Percentiles rank a stretch among this genome's conserved stretches.
Evolutionary conservation across 768 basidiomycete genomes (phyloP).

Genomic region (Suillus sp.): DNA sequence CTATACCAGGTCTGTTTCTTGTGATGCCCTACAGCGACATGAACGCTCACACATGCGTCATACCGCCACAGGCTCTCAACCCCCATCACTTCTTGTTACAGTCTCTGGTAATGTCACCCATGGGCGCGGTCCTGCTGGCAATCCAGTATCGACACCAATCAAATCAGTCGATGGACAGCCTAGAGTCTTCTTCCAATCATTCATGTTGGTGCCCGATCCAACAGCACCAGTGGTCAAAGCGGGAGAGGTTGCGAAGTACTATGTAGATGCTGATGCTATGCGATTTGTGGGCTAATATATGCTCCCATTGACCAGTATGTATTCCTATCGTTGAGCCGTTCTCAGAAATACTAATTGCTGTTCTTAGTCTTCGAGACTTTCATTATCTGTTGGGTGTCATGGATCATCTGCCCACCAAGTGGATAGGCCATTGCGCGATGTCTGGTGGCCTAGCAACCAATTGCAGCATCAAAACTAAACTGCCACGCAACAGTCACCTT

Average conservation of each 20-base stretch:
- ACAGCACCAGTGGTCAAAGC: conserved; percentile 61
- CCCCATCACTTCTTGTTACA: conserved; percentile 76
- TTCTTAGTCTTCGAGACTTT: conserved; percentile 7
- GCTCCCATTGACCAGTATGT: background rate
- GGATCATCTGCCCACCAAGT: background rate
- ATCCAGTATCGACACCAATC: conserved; percentile 50
- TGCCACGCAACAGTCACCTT: background rate
- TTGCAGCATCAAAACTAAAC: background rate
- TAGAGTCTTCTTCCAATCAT: conserved; percentile 85
- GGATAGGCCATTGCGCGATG: background rate
- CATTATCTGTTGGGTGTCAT: background rate
- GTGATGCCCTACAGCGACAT: background rate
- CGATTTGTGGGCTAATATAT: conserved; percentile 72
- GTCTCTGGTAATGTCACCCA: conserved; percentile 82
- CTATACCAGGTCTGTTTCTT: conserved; percentile 68
- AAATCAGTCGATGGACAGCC: conserved; percentile 74
- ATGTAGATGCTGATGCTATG: conserved; percentile 75
- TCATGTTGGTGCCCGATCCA: conserved; percentile 80
- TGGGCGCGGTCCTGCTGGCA: conserved; percentile 59
- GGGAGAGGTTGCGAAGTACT: conserved; percentile 82
- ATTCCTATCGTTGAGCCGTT: background rate
- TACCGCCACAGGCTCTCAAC: conserved; percentile 60
- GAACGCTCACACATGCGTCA: background rate
- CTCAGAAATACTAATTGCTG: background rate
- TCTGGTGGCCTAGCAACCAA: background rate